phyloP scores from a whole-genome alignment of 225 moss, liverwort and hornwort species.

The Marchantia paleacea region DNA sequence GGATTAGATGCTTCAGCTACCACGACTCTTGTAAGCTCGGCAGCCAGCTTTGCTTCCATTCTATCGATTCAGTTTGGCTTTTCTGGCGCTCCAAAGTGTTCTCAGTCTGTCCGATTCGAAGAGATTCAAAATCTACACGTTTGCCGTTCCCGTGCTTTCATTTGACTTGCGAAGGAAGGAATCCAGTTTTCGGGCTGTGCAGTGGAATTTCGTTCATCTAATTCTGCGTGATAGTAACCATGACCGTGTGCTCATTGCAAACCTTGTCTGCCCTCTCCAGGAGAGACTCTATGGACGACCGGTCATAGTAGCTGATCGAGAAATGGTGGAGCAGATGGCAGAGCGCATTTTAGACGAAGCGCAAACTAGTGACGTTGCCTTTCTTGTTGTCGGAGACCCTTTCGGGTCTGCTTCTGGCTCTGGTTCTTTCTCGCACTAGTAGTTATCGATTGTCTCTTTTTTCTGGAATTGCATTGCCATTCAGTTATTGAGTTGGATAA shows the following conservation, averaged over 20 bases:
- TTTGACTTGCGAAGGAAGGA: no score
- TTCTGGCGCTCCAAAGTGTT: no score
- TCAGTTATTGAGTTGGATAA: background rate
- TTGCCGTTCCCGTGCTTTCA: no score
- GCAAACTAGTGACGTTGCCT: conserved; percentile 65
- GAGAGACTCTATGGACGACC: conserved; percentile 86
- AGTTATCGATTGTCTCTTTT: background rate
- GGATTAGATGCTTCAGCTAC: conserved; percentile 82
- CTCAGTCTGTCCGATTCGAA: background rate
- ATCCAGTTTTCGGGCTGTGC: background rate
- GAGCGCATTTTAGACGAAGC: conserved; percentile 90
- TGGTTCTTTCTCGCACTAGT: no score
- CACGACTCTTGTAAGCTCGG: conserved; percentile 54
- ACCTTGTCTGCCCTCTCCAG: conserved; percentile 33
- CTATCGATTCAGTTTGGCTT: background rate
- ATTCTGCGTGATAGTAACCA: background rate
- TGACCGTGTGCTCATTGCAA: background rate
- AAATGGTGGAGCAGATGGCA: conserved; percentile 92
- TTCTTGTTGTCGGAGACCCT: conserved; percentile 98
- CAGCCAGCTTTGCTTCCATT: no score
- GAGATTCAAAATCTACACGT: conserved; percentile 12
- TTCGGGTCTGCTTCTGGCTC: conserved; percentile 56
- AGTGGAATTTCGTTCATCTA: background rate
- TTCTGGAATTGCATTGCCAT: background rate
- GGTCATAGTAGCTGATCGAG: conserved; percentile 86